A percentile compares a stretch with the other conserved stretches of the same genome.
phyloP scores from a whole-genome alignment of 768 basidiomycete genomes.

The Asterophora parasitica region DNA sequence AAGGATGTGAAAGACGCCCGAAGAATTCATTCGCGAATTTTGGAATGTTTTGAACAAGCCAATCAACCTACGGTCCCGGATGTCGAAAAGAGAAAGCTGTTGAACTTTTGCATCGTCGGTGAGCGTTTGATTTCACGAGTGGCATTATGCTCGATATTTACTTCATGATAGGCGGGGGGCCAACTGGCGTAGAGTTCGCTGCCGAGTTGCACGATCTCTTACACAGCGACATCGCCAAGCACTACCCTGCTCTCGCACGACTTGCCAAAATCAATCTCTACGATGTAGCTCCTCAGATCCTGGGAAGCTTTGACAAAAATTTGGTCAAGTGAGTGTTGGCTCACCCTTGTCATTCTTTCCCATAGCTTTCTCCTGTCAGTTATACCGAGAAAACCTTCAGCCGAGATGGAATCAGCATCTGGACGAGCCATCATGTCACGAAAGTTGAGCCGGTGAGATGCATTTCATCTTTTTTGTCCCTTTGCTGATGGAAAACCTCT shows the following conservation, averaged over 20 bases:
- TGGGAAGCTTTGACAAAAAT: conserved; percentile 68
- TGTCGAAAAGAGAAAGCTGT: conserved; percentile 63
- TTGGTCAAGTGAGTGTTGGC: conserved; percentile 46
- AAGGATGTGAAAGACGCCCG: conserved; percentile 78
- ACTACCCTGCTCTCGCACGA: conserved; percentile 61
- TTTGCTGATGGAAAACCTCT: no score
- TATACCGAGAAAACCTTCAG: conserved; percentile 68
- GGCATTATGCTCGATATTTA: not conserved
- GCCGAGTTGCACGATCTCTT: conserved; percentile 80
- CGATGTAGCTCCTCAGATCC: conserved; percentile 75
- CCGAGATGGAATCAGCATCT: conserved; percentile 69
- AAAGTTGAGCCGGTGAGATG: conserved; percentile 51
- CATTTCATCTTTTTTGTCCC: conserved; percentile 6
- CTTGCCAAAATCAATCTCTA: conserved; percentile 73
- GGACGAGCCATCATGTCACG: conserved; percentile 71
- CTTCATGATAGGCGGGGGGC: conserved; percentile 54
- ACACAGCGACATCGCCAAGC: conserved; percentile 53
- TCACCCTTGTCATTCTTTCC: not conserved
- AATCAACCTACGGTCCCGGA: conserved; percentile 77
- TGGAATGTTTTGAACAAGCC: conserved; percentile 90
- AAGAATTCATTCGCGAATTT: conserved; percentile 61
- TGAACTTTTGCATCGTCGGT: conserved; percentile 88
- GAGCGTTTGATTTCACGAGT: conserved; percentile 18
- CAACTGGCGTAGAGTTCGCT: conserved; percentile 78
- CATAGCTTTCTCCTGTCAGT: conserved; percentile 25